Base-by-base conservation (phyloP, 75 land plant genomes). In the Pinus tabuliformis region DNA sequence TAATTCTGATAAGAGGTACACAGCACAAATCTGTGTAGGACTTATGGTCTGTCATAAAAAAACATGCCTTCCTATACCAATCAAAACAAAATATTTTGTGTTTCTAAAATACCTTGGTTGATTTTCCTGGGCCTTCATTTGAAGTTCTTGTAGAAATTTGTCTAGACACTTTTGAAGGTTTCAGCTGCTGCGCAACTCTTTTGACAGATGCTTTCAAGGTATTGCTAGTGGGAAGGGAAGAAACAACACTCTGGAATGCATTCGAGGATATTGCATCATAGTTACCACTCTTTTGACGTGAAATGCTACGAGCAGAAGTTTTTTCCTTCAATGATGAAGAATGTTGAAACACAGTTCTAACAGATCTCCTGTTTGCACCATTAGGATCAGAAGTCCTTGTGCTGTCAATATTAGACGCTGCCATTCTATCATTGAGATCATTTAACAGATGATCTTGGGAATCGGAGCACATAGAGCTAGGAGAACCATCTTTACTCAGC, bases 161-260 rank as follows among this genome's bases (percentile, higher is more conserved):
- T 24, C 71, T 87, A 13, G 79, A 81, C 59, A 58, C 70, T 75
- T 84, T 84, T 37, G 79, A 52, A 33, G 75, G 36, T 74, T 58
- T 81, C 33, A 82, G 59, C 73, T 83, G 87, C n/a, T 85, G 81
- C 21, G 83, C 82, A 78, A 78, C 81, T 85, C 79, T 88, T 76
- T 36, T 26, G 5, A 77, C 54, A 70, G 90, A 83, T 28, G 85
- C 76, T 77, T 82, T 84, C 73, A 80, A 72, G 8, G 76, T 78
- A 77, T 75, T 73, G 17, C 42, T 58, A 60, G 20, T 63, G 57
- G 71, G 74, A 17, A 33, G 60, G 21, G 76, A 59, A 57, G 75
- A 63, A 54, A 39, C 64, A 30, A 58, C 42, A 65, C 33, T 39
- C 16, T 71, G 61, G 56, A 62, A 72, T 4, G 61, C 22, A 33